Evolutionary conservation across 2,329 filamentous ascomycete species (phyloP).

Genomic region (Akanthomyces dipterigenus): DNA sequence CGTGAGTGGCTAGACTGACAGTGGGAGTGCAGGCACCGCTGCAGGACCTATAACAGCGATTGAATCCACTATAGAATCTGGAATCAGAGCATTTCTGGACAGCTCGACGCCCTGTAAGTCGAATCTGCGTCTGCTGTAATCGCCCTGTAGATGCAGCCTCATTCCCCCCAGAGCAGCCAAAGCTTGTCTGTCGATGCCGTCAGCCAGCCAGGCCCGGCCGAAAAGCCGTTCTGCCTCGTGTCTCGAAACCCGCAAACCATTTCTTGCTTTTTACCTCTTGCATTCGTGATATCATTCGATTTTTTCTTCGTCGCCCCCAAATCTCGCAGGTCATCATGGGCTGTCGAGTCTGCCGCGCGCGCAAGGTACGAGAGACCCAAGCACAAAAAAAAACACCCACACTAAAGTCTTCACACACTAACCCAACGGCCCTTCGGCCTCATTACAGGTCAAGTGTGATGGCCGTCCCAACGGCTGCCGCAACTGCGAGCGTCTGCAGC

Average conservation of each 20-base stretch:
- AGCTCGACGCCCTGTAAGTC: neutral
- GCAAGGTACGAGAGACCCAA: slow-evolving; percentile 25
- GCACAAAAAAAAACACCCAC: neutral
- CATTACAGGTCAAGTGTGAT: slow-evolving; percentile 33
- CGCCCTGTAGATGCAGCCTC: neutral
- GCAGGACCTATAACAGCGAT: neutral
- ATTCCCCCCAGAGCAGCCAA: neutral
- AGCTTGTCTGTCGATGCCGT: slow-evolving; percentile 3
- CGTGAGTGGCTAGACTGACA: slow-evolving; percentile 3
- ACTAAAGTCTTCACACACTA: neutral
- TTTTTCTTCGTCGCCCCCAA: neutral
- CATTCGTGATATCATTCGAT: neutral
- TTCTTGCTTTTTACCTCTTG: neutral
- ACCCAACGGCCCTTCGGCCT: slow-evolving; percentile 2
- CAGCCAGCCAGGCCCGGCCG: neutral
- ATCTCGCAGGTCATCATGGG: slow-evolving; percentile 23
- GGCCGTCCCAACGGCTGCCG: slow-evolving; percentile 35
- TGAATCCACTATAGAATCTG: neutral
- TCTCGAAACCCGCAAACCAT: neutral
- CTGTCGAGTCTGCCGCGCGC: slow-evolving; percentile 34
- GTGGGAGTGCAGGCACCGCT: neutral
- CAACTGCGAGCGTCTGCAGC: slow-evolving; percentile 36
- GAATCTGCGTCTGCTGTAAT: neutral
- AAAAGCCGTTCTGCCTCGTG: slow-evolving; percentile 2
- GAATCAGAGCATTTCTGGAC: neutral